Conservation (phyloP, 2,329 filamentous ascomycete genomes). For the Exophiala sp. region DNA sequence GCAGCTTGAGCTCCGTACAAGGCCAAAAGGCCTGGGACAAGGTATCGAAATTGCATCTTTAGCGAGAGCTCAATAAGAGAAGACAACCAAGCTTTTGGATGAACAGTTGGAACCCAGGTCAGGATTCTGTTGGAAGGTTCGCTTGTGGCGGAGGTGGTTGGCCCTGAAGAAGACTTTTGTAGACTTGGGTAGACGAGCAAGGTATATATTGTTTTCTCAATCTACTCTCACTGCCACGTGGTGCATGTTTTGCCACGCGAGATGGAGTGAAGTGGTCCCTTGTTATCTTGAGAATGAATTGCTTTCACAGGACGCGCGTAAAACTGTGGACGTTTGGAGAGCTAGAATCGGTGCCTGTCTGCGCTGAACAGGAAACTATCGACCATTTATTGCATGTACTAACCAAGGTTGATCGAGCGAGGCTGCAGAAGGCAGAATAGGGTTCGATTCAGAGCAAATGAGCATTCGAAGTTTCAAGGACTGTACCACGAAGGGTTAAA, state of each 20-base stretch:
- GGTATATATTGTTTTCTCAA: slow-evolving; percentile 2
- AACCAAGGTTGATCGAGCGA: slow-evolving; percentile 1
- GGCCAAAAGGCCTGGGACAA: slow-evolving; percentile 17
- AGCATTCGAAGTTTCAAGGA: not conserved
- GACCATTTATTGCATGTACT: slow-evolving; percentile 3
- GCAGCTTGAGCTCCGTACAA: slow-evolving; percentile 6
- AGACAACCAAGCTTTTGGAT: slow-evolving; percentile 6
- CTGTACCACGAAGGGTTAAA: not conserved
- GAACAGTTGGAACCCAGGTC: slow-evolving; percentile 6
- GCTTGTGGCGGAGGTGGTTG: slow-evolving; percentile 10
- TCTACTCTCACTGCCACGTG: slow-evolving; percentile 9
- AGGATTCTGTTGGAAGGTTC: slow-evolving; percentile 5
- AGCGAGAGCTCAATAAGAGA: not conserved
- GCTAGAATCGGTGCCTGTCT: not conserved
- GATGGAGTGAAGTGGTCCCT: slow-evolving; percentile 1
- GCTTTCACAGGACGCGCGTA: not conserved
- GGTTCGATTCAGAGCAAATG: not conserved
- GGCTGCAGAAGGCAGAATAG: not conserved
- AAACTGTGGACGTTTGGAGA: slow-evolving; percentile 3
- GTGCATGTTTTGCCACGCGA: slow-evolving; percentile 11
- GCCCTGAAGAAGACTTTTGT: slow-evolving; percentile 1
- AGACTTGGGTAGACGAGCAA: not conserved
- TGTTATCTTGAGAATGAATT: not conserved
- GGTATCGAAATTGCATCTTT: slow-evolving; percentile 15
- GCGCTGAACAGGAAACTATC: not conserved